Base-by-base conservation (phyloP, 1,284 basidiomycete genomes). In the Ceraceosorus guamensis region DNA sequence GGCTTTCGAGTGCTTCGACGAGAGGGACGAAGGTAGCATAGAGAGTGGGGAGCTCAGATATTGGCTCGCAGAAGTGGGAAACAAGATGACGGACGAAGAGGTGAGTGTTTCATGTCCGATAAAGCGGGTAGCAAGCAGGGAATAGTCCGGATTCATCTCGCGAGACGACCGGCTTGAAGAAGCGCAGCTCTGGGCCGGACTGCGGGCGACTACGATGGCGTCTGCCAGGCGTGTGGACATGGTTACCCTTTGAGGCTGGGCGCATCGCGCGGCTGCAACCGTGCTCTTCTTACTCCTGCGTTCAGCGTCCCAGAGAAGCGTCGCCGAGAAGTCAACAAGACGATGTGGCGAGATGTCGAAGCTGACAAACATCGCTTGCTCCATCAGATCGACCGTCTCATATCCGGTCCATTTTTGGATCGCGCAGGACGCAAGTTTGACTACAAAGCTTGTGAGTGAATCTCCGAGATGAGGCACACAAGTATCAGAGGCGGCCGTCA, bases 1-100 rank as follows among this genome's bases (percentile, higher is more conserved):
- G 18, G 73, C 73, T 1, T 76, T 76, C 48, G 70, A 70, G 51
- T 75, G 73, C 57, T 76, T 76, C 51, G 73, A 75, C 45, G 73
- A 75, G 49, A 60, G 61, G 46, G 73, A 75, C 48, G 65, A 67
- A 41, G 73, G 73, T 16, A 57, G 60, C 43, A 66, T 73, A 46
- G 65, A 72, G 41, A 64, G 63, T 14, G 56, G 57, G 2, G 67
- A 67, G 48, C 48, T 75, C 50, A 50, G 68, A 16, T 69, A 71
- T 44, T 72, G 70, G 70, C 52, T 72, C 16, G 54, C 56, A 45
- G 65, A 71, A 52, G 68, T 72, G 0, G 70, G 66, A 1, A 72
- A 76, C 49, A 63, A 70, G 31, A 67, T 76, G 60, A 55, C 57
- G 2, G 69, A 73, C 37, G 39, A 57, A 24, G 66, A 71, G 57